Evolutionary conservation across 129 eudicot species (phyloP).

Genomic region (Mikania micrantha): DNA sequence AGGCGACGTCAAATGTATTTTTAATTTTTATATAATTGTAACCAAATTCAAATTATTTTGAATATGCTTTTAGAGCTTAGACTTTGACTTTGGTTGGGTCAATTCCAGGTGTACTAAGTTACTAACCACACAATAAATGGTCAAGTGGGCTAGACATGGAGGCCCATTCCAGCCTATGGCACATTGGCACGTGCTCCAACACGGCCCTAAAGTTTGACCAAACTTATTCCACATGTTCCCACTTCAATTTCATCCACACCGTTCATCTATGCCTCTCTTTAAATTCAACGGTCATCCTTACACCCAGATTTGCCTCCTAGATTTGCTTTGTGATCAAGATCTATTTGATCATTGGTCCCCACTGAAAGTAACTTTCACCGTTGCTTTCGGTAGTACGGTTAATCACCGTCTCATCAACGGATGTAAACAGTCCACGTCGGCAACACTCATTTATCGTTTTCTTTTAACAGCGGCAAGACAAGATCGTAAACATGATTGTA

Average conservation of each 20-base stretch:
- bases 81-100: neutral
- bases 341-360: slow-evolving; percentile 22
- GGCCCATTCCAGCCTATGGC: slow-evolving; percentile 27
- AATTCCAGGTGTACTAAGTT: neutral
- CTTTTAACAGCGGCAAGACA: no score
- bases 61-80: neutral
- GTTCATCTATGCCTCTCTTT: slow-evolving; percentile 12
- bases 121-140: neutral
- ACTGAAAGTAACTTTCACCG: slow-evolving; percentile 22
- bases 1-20: no score
- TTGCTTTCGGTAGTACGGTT: slow-evolving; percentile 12
- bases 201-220: slow-evolving; percentile 34
- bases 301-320: neutral
- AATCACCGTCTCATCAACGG: slow-evolving; percentile 30
- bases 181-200: slow-evolving; percentile 14
- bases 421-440: slow-evolving; percentile 5
- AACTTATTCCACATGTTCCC: slow-evolving; percentile 28
- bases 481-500: no score
- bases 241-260: slow-evolving; percentile 14
- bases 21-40: no score
- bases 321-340: slow-evolving; percentile 16
- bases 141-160: slow-evolving; percentile 14
- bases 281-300: neutral
- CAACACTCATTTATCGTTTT: no score
- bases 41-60: no score